Percentiles rank a stretch among this genome's conserved stretches.
These are phyloP conservation scores for Penicillium thymicola DNA, from an alignment of 2,329 filamentous ascomycete genomes.

Conservation along the genomic window DNA sequence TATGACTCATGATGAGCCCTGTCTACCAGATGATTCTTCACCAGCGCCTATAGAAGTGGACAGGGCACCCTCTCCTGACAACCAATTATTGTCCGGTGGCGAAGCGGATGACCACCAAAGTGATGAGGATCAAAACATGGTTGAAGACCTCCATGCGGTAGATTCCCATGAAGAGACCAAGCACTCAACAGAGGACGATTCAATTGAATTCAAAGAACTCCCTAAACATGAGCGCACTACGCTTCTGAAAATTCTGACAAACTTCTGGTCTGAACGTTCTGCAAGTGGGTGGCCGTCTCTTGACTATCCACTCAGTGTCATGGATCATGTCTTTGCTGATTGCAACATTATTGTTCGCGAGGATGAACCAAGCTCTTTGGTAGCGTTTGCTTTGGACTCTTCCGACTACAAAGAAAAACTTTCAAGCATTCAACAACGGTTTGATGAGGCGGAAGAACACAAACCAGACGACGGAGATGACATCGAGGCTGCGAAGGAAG, in stretches of 20 bases:
- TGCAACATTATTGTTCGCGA: constrained; percentile 96
- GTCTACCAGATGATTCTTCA: constrained; percentile 30
- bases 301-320: constrained; percentile 83
- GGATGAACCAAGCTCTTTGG: constrained; percentile 93
- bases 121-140: constrained; percentile 67
- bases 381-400: constrained; percentile 86
- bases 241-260: constrained; percentile 90
- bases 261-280: constrained; percentile 97
- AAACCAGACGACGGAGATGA: constrained; percentile 25
- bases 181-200: constrained; percentile 52
- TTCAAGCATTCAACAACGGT: constrained; percentile 44
- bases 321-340: constrained; percentile 94
- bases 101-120: constrained; percentile 67
- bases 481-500: constrained; percentile 55
- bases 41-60: constrained; percentile 43
- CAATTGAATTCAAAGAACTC: constrained; percentile 65
- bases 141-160: constrained; percentile 65
- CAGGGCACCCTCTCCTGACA: constrained; percentile 44
- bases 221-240: constrained; percentile 92
- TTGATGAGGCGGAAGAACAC: constrained; percentile 31
- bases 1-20: constrained; percentile 24
- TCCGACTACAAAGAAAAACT: constrained; percentile 83
- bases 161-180: constrained; percentile 53
- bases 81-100: constrained; percentile 58
- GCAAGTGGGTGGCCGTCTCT: constrained; percentile 90